phyloP scores from a whole-genome alignment of 345 rosid genomes.

The Limnanthes douglasii region DNA sequence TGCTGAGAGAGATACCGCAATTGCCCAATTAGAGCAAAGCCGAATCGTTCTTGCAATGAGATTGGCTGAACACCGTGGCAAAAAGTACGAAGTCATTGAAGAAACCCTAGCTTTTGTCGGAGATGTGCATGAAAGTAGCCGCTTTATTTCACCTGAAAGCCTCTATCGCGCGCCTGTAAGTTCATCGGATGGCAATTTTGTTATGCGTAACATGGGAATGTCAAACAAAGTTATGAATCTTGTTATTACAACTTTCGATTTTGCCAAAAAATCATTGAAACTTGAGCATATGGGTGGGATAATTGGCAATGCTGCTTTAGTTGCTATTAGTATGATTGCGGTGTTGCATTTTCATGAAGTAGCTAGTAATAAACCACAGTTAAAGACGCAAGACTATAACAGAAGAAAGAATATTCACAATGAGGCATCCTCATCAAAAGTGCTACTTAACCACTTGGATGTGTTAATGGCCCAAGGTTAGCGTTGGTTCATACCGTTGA shows the following conservation, averaged over 20 bases:
- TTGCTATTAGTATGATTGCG: constrained; percentile 65
- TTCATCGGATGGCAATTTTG: constrained; percentile 20
- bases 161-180: constrained; percentile 23
- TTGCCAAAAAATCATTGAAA: constrained; percentile 43
- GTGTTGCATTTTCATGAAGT: constrained; percentile 56
- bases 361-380: constrained; percentile 19
- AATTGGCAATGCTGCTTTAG: constrained; percentile 66
- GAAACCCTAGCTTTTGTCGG: constrained; percentile 86
- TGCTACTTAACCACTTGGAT: constrained; percentile 35
- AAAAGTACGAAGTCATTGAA: constrained; percentile 70
- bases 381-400: constrained; percentile 20
- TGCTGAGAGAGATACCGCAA: constrained; percentile 80
- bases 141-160: constrained; percentile 41
- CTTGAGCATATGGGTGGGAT: constrained; percentile 47
- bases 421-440: constrained; percentile 22
- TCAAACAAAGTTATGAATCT: constrained; percentile 25
- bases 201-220: constrained; percentile 10
- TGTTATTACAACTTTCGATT: constrained; percentile 39
- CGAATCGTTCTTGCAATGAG: constrained; percentile 79
- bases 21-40: constrained; percentile 83
- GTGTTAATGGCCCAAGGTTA: constrained; percentile 73
- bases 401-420: constrained; percentile 19
- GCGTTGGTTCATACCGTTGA: too few relatives aligned
- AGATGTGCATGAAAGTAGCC: constrained; percentile 32
- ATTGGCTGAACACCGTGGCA: constrained; percentile 72